Conservation (phyloP, 176 grass and related monocot species). For the Oryza brachyantha region DNA sequence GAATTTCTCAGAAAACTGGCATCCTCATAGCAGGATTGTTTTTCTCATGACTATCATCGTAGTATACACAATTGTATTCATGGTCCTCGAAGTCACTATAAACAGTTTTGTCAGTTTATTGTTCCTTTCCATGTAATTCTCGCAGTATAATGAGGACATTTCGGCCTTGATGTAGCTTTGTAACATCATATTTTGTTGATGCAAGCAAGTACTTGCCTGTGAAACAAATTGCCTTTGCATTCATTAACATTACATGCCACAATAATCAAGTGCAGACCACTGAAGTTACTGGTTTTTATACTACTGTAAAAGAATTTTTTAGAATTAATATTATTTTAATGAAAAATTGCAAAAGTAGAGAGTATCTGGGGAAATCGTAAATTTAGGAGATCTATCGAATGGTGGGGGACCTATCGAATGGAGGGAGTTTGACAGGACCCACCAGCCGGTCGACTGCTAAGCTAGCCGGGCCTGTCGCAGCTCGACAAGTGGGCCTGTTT, state of each 20-base stretch:
- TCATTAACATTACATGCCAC: neutral
- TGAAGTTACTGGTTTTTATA: neutral
- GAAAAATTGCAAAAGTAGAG: too few species aligned
- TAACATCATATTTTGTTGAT: neutral
- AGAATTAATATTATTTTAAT: too few species aligned
- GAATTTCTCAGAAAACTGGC: conserved; percentile 35
- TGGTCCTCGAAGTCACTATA: neutral
- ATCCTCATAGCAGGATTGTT: conserved; percentile 23
- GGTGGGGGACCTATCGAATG: too few species aligned
- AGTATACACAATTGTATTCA: neutral
- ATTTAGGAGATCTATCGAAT: too few species aligned
- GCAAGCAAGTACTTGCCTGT: neutral
- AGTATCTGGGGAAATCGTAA: too few species aligned
- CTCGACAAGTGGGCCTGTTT: too few species aligned
- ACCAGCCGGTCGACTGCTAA: too few species aligned
- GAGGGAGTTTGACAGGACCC: too few species aligned
- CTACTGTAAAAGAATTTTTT: too few species aligned
- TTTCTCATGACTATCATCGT: neutral
- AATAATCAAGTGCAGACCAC: neutral
- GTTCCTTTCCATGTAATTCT: conserved; percentile 7
- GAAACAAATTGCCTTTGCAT: neutral
- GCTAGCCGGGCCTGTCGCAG: too few species aligned
- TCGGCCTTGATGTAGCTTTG: neutral
- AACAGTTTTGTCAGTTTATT: conserved; percentile 20
- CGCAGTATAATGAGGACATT: neutral